These are phyloP conservation scores for Fusarium chuoi DNA, from an alignment of 2,329 filamentous ascomycete species.

Conservation along the genomic window DNA sequence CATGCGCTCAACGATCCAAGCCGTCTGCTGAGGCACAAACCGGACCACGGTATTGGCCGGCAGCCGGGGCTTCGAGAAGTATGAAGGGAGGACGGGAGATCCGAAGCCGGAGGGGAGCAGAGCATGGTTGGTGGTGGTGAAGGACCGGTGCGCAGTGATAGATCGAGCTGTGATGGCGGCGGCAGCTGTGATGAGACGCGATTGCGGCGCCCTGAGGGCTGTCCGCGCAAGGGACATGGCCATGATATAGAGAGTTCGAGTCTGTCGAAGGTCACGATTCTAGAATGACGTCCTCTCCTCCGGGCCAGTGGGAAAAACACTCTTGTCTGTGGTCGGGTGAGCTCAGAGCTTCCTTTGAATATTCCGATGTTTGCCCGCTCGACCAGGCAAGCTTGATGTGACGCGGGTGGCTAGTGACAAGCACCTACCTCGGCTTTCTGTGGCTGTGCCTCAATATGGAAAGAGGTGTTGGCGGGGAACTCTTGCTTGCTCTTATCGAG, in stretches of 20 bases:
- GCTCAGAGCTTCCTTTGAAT: slow-evolving; percentile 22
- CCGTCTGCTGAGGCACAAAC: slow-evolving; percentile 99
- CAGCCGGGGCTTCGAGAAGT: slow-evolving; percentile 79
- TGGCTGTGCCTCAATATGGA: slow-evolving; percentile 2
- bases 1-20: slow-evolving; percentile 99
- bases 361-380: slow-evolving; percentile 32
- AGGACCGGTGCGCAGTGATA: slow-evolving; percentile 40
- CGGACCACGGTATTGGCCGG: slow-evolving; percentile 95
- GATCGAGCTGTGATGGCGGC: slow-evolving; percentile 25
- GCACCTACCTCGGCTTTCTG: not conserved
- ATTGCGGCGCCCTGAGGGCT: slow-evolving; percentile 42
- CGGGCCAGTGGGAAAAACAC: slow-evolving; percentile 37
- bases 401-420: slow-evolving; percentile 19
- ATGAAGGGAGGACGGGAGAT: slow-evolving; percentile 66
- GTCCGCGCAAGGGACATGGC: slow-evolving; percentile 46
- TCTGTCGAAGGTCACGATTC: slow-evolving; percentile 29
- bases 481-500: slow-evolving; percentile 3
- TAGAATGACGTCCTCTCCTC: slow-evolving; percentile 38
- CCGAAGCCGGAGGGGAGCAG: slow-evolving; percentile 50
- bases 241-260: slow-evolving; percentile 40
- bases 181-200: slow-evolving; percentile 36
- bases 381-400: slow-evolving; percentile 15
- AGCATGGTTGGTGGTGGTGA: slow-evolving; percentile 47
- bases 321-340: slow-evolving; percentile 9
- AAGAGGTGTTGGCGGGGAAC: slow-evolving; percentile 28